phyloP scores from a whole-genome alignment of 371 early-diverging fungal species.

The Mortierella sp. region DNA sequence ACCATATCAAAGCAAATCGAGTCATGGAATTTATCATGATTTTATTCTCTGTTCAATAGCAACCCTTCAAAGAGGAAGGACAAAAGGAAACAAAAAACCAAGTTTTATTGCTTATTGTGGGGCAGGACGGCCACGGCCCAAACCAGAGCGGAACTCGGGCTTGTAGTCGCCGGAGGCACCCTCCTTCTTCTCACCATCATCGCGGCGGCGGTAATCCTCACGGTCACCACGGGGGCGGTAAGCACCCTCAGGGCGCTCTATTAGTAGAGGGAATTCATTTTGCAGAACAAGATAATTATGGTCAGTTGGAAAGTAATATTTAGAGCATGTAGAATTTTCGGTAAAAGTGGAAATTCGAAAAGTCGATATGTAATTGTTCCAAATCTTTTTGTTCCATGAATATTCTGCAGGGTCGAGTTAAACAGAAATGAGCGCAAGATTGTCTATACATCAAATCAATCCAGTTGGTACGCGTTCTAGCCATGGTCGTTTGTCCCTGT shows the following conservation, averaged over 20 bases:
- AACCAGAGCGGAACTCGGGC: conserved; percentile 94
- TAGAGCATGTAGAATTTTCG: background rate
- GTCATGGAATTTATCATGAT: conserved; percentile 24
- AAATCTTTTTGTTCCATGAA: background rate
- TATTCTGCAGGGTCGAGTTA: too few species aligned
- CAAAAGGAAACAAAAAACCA: conserved; percentile 21
- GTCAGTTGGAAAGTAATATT: conserved; percentile 15
- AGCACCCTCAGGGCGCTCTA: conserved; percentile 63
- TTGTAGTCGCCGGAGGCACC: conserved; percentile 93
- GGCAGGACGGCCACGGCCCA: conserved; percentile 72
- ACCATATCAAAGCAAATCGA: background rate
- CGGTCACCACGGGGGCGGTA: conserved; percentile 80
- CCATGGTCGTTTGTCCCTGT: background rate
- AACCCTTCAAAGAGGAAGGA: conserved; percentile 6
- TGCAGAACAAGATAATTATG: background rate
- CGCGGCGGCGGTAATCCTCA: conserved; percentile 90
- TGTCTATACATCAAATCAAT: background rate
- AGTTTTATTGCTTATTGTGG: conserved; percentile 50
- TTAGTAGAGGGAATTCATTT: conserved; percentile 10
- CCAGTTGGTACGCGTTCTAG: too few species aligned
- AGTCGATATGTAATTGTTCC: background rate
- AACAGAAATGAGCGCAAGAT: too few species aligned
- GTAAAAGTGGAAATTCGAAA: conserved; percentile 3
- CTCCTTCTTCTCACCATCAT: conserved; percentile 88
- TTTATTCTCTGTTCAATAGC: conserved; percentile 15